Base-by-base conservation (phyloP, 139 green algal genomes). In the Axilococcus clingmanii region DNA sequence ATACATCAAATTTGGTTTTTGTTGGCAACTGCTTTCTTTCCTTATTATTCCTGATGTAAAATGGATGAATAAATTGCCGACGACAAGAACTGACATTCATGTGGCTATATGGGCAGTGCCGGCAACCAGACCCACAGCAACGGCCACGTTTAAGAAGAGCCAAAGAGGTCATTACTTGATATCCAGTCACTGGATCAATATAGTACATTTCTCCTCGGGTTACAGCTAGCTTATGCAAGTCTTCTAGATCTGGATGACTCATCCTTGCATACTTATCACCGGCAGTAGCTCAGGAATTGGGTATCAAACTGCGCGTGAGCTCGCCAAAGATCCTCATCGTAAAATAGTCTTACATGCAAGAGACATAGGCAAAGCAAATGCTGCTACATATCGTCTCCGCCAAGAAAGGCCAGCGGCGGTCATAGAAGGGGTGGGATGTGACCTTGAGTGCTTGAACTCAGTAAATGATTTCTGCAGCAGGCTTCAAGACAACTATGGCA, bases 211-310 rank as follows among this genome's bases (percentile, higher is more conserved):
- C n/a, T n/a, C n/a, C n/a, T n/a, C n/a, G n/a, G n/a, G n/a, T n/a
- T n/a, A n/a, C n/a, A n/a, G n/a, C n/a, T n/a, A n/a, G n/a, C n/a
- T n/a, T n/a, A n/a, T n/a, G n/a, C n/a, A n/a, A n/a, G n/a, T n/a
- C n/a, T n/a, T n/a, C n/a, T n/a, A n/a, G n/a, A n/a, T n/a, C n/a
- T n/a, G n/a, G n/a, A n/a, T n/a, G n/a, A n/a, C n/a, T n/a, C n/a
- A n/a, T n/a, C n/a, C n/a, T n/a, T n/a, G n/a, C n/a, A n/a, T n/a
- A 0, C 44, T 69, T 17, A 56, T 69, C 27, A 64, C 46, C 19
- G 66, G 65, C 17, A 57, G 44, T 6, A 76, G 70, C 40, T 60
- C 67, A 52, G 74, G 76, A 47, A 90, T 90, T 19, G 83, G 84
- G 0, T 83, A 78, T 33, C 71, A 87, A 42, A 84, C 82, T 1